phyloP scores from a whole-genome alignment of 1,139 yeast genomes.

The Taphrina betulina region DNA sequence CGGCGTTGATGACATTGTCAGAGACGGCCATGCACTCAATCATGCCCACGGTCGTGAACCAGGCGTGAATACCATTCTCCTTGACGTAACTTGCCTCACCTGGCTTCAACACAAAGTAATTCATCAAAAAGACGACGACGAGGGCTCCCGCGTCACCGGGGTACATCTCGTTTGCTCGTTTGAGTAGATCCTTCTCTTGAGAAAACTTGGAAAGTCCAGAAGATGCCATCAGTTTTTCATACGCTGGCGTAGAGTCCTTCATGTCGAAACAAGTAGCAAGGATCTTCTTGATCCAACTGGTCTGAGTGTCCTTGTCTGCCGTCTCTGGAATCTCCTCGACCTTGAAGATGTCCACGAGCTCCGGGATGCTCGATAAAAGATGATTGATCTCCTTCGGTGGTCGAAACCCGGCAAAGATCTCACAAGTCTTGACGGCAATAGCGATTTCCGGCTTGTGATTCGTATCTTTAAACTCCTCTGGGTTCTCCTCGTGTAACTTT shows the following conservation, averaged over 20 bases:
- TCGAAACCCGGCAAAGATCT: constrained; percentile 97
- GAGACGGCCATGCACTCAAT: constrained; percentile 99
- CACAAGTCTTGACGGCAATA: constrained; percentile 89
- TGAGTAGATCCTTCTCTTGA: constrained; percentile 53
- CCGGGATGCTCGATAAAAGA: constrained; percentile 70
- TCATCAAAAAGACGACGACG: constrained; percentile 77
- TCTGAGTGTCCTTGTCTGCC: constrained; percentile 41
- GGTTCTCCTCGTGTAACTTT: constrained; percentile 74
- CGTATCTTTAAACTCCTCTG: constrained; percentile 74
- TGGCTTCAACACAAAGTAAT: constrained; percentile 75
- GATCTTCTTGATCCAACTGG: constrained; percentile 4
- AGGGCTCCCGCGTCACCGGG: constrained; percentile 92
- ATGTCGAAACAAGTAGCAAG: constrained; percentile 14
- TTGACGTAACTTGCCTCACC: constrained; percentile 97
- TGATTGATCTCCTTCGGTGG: constrained; percentile 75
- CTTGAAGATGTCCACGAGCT: constrained; percentile 70
- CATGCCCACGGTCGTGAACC: constrained; percentile 83
- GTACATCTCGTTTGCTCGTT: constrained; percentile 78
- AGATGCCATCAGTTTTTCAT: constrained; percentile 4
- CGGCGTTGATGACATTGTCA: constrained; percentile 96
- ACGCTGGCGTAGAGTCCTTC: constrained; percentile 7
- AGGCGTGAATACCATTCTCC: constrained; percentile 98
- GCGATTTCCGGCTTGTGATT: constrained; percentile 99
- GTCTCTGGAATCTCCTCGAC: constrained; percentile 46
- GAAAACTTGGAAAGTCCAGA: not conserved